phyloP scores from a whole-genome alignment of 2,329 filamentous ascomycete genomes.

The Trichoderma afroharzianum region DNA sequence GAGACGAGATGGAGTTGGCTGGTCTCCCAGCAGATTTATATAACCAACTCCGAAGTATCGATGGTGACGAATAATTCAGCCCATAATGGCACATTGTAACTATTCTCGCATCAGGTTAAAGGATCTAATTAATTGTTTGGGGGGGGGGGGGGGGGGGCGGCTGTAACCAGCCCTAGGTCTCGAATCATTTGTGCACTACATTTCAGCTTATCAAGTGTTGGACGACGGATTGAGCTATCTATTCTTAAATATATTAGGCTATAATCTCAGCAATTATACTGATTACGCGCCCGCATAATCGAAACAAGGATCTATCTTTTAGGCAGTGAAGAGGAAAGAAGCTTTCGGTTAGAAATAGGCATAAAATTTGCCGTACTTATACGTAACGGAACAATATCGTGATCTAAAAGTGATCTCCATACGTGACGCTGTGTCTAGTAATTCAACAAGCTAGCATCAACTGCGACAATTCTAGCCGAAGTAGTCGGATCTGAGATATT shows the following conservation, averaged over 20 bases:
- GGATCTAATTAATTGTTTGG: neutral
- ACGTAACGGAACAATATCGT: neutral
- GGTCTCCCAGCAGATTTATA: neutral
- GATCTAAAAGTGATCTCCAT: neutral
- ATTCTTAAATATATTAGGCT: neutral
- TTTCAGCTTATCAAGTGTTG: neutral
- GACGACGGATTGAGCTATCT: neutral
- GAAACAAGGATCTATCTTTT: neutral
- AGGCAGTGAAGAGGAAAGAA: neutral
- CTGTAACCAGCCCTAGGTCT: neutral
- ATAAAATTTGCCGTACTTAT: fast-evolving
- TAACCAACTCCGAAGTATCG: neutral
- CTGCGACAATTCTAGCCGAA: neutral
- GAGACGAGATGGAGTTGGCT: neutral
- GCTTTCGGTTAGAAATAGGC: neutral
- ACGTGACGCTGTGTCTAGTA: neutral
- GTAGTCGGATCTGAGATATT: neutral
- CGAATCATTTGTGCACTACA: neutral
- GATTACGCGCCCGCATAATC: too few relatives aligned
- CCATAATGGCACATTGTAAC: neutral
- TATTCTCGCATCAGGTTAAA: neutral
- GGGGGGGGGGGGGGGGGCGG: too few relatives aligned
- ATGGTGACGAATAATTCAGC: neutral
- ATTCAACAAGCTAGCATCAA: neutral
- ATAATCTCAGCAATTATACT: too few relatives aligned